Conservation (phyloP, 2,329 filamentous ascomycete genomes). For the Calonectria ilicicola region DNA sequence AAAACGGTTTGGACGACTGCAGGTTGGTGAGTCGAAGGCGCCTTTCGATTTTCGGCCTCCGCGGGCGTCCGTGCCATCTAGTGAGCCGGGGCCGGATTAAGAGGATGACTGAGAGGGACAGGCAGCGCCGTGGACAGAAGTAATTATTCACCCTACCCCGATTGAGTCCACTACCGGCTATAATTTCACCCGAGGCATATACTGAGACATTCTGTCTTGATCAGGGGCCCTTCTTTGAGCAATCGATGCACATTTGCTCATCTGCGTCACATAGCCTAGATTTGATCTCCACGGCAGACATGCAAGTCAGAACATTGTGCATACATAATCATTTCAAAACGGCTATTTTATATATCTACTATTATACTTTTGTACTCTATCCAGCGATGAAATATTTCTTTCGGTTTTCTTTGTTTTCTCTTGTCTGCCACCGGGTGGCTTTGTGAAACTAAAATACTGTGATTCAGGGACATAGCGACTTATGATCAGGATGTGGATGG, state of each 20-base stretch:
- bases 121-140: neutral
- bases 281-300: too few relatives aligned
- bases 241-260: neutral
- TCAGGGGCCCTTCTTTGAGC: neutral
- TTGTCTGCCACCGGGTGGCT: too few relatives aligned
- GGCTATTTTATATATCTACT: too few relatives aligned
- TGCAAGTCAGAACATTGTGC: too few relatives aligned
- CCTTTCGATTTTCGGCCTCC: constrained; percentile 14
- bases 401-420: too few relatives aligned
- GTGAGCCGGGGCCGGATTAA: neutral
- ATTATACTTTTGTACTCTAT: too few relatives aligned
- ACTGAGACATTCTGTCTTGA: neutral
- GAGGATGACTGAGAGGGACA: neutral
- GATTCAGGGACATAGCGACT: too few relatives aligned
- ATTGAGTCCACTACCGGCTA: neutral
- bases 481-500: too few relatives aligned
- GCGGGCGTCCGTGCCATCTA: constrained; percentile 14
- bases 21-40: neutral
- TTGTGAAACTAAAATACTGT: too few relatives aligned
- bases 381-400: too few relatives aligned
- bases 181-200: neutral
- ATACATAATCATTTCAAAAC: too few relatives aligned
- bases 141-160: neutral
- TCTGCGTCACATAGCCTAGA: neutral
- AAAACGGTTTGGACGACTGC: neutral